Evolutionary conservation across 2,329 filamentous ascomycete genomes (phyloP).

Genomic region (Fusarium armeniacum): DNA sequence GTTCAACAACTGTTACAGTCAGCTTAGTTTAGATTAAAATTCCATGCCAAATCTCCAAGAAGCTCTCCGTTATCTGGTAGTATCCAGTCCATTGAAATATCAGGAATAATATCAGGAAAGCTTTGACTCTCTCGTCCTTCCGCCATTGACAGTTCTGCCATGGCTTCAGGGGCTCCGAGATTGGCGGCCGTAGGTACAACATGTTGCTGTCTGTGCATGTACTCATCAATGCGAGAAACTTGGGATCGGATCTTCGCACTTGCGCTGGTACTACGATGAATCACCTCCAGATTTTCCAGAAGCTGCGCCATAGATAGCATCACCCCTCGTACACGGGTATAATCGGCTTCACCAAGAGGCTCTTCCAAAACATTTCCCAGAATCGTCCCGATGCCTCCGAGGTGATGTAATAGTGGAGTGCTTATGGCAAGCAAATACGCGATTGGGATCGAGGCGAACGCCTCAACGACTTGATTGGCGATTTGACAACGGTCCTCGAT

Average conservation of each 20-base stretch:
- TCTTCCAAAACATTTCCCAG: not conserved
- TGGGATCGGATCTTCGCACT: not conserved
- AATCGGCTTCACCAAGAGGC: not conserved
- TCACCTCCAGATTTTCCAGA: constrained; percentile 2
- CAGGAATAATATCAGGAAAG: not conserved
- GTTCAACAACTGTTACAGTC: no score
- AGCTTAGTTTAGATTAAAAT: not conserved
- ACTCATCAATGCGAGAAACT: not conserved
- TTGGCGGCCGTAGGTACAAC: no score
- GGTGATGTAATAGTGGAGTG: not conserved
- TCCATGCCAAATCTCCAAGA: constrained; percentile 2
- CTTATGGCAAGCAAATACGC: constrained; percentile 1
- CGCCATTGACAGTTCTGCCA: not conserved
- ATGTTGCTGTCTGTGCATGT: not conserved
- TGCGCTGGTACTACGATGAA: not conserved
- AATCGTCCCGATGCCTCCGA: not conserved
- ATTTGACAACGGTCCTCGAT: not conserved
- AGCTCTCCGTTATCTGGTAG: not conserved
- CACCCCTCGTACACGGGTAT: not conserved
- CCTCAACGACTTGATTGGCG: constrained; percentile 4
- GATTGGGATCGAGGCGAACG: not conserved
- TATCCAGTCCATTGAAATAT: not conserved
- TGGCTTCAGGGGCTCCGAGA: no score
- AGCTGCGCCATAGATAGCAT: constrained; percentile 3
- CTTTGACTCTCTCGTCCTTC: not conserved